These are phyloP conservation scores for Malassezia pachydermatis DNA, from an alignment of 1,284 basidiomycete genomes.

Conservation along the genomic window DNA sequence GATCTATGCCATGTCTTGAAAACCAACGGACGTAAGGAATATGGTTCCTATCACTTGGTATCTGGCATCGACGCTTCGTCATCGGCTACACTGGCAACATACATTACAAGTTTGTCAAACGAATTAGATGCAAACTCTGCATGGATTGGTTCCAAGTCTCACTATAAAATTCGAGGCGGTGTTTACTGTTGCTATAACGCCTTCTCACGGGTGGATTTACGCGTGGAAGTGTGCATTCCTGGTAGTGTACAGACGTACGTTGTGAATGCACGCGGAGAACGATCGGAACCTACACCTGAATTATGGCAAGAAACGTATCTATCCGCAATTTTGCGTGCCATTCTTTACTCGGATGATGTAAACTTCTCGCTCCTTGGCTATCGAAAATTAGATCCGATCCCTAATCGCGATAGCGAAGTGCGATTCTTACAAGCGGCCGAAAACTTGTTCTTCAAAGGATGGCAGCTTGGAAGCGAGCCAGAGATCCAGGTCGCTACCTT, in stretches of 20 bases:
- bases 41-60: conserved; percentile 51
- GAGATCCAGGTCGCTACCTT: conserved; percentile 96
- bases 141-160: conserved; percentile 65
- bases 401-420: conserved; percentile 73
- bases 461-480: conserved; percentile 95
- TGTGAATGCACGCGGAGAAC: conserved; percentile 83
- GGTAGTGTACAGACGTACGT: conserved; percentile 91
- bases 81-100: conserved; percentile 90
- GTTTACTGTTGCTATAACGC: conserved; percentile 98
- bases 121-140: conserved; percentile 79
- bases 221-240: conserved; percentile 96
- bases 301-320: conserved; percentile 97
- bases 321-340: conserved; percentile 78
- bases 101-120: conserved; percentile 94
- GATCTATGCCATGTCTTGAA: conserved; percentile 95
- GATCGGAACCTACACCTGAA: conserved; percentile 79
- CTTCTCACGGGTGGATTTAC: conserved; percentile 88
- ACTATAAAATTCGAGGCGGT: conserved; percentile 88
- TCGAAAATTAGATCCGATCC: conserved; percentile 89
- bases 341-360: conserved; percentile 89
- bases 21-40: conserved; percentile 57
- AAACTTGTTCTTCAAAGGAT: conserved; percentile 81
- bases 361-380: conserved; percentile 85
- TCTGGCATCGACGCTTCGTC: conserved; percentile 95
- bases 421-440: conserved; percentile 86